phyloP scores from a whole-genome alignment of 169 alveolate genomes.

The Plasmodium gonderi region DNA sequence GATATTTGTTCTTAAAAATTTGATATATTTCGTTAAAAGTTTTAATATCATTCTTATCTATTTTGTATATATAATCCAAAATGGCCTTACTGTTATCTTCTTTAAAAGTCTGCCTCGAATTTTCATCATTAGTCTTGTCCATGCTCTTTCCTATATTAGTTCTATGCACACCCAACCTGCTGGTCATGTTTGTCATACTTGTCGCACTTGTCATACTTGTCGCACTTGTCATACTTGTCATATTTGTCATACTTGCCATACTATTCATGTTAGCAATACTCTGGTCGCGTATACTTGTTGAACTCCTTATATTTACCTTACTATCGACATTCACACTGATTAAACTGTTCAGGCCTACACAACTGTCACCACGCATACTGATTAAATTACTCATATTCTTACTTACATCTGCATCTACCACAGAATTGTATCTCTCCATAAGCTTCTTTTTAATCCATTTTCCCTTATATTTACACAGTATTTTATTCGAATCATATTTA shows the following conservation, averaged over 20 bases:
- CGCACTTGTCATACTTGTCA: background rate
- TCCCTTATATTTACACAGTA: constrained; percentile 38
- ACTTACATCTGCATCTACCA: no score
- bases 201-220: background rate
- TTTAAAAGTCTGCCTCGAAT: background rate
- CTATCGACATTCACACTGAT: no score
- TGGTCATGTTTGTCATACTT: background rate
- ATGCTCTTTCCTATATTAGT: background rate
- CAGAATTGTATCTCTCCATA: background rate
- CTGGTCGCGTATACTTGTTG: background rate
- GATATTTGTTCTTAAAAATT: constrained; percentile 67
- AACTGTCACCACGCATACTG: no score
- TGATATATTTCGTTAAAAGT: constrained; percentile 38
- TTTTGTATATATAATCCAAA: constrained; percentile 41
- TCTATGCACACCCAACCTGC: background rate
- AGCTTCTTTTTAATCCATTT: constrained; percentile 59
- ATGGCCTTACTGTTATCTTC: background rate
- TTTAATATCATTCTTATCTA: constrained; percentile 50
- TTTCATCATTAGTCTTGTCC: background rate
- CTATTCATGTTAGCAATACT: background rate
- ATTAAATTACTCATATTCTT: no score
- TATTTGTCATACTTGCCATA: background rate
- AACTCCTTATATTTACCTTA: background rate
- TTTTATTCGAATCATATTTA: constrained; percentile 23
- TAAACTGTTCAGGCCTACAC: no score